phyloP scores from a whole-genome alignment of 2,329 filamentous ascomycete species.

The Fonsecaea pugnacius region DNA sequence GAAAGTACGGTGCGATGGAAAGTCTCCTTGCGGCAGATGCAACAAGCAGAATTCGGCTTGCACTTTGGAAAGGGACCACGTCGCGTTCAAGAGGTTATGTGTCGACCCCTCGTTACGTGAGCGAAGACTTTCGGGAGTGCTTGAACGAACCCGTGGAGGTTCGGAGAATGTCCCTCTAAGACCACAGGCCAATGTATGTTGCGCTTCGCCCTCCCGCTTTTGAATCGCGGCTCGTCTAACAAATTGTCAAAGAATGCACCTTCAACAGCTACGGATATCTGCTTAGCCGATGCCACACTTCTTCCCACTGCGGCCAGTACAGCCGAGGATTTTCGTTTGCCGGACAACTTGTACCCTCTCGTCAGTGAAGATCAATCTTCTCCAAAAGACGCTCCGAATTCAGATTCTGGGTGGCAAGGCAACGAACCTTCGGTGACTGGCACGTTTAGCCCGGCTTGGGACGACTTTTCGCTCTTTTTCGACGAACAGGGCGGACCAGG shows the following conservation, averaged over 20 bases:
- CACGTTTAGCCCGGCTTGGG: conserved; percentile 6
- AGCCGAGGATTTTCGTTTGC: not conserved
- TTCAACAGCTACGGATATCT: not conserved
- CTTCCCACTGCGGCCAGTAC: not conserved
- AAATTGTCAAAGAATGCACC: not conserved
- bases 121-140: not conserved
- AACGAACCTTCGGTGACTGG: conserved; percentile 8
- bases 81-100: not conserved
- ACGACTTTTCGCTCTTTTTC: conserved; percentile 12
- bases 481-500: conserved; percentile 10
- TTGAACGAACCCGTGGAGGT: not conserved
- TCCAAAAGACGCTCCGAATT: not conserved
- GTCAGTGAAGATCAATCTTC: not conserved
- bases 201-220: not conserved
- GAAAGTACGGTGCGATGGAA: conserved; percentile 13
- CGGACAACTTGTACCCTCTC: not conserved
- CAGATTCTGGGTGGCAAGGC: not conserved
- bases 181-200: not conserved
- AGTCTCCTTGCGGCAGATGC: conserved; percentile 11
- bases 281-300: not conserved
- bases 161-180: not conserved
- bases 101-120: not conserved
- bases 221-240: not conserved
- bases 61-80: not conserved
- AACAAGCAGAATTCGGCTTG: not conserved